Evolutionary conservation across 2,329 filamentous ascomycete genomes (phyloP).

Genomic region (Phialophora verrucosa): DNA sequence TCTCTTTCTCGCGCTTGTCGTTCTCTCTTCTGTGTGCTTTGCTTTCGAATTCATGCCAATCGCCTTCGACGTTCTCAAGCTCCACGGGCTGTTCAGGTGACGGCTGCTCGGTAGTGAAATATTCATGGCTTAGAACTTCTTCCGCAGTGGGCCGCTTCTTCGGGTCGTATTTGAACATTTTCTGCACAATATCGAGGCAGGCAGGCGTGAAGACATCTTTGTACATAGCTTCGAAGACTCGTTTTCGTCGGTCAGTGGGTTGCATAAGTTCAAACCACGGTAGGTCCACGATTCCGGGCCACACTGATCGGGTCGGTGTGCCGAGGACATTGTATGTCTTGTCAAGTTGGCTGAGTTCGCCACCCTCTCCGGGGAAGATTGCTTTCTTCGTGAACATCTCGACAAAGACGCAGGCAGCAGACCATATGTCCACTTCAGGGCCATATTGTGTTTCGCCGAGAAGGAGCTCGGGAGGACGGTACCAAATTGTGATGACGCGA

Average conservation of each 20-base stretch:
- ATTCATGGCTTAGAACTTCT: slow-evolving; percentile 82
- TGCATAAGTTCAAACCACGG: slow-evolving; percentile 94
- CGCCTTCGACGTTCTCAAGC: slow-evolving; percentile 81
- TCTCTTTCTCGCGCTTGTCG: slow-evolving; percentile 67
- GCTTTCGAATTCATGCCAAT: slow-evolving; percentile 99
- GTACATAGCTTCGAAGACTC: slow-evolving; percentile 78
- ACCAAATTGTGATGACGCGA: slow-evolving; percentile 98
- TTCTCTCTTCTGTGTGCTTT: slow-evolving; percentile 92
- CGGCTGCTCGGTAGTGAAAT: slow-evolving; percentile 85
- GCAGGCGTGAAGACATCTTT: slow-evolving; percentile 75
- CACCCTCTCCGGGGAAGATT: slow-evolving; percentile 93
- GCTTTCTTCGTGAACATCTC: slow-evolving; percentile 94
- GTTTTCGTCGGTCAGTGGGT: slow-evolving; percentile 73
- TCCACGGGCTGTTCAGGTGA: slow-evolving; percentile 77
- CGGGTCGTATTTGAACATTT: slow-evolving; percentile 91
- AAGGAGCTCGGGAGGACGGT: slow-evolving; percentile 86
- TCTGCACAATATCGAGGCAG: slow-evolving; percentile 79
- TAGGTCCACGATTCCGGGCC: slow-evolving; percentile 91
- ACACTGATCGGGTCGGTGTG: slow-evolving; percentile 81
- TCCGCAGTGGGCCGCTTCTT: slow-evolving; percentile 79
- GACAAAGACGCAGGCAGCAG: slow-evolving; percentile 92
- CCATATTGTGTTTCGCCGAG: slow-evolving; percentile 90
- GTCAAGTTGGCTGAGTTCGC: slow-evolving; percentile 93
- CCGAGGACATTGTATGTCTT: slow-evolving; percentile 95
- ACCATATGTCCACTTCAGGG: slow-evolving; percentile 93